Evolutionary conservation across 306 rosid species (phyloP).

Genomic region (Alnus glutinosa): DNA sequence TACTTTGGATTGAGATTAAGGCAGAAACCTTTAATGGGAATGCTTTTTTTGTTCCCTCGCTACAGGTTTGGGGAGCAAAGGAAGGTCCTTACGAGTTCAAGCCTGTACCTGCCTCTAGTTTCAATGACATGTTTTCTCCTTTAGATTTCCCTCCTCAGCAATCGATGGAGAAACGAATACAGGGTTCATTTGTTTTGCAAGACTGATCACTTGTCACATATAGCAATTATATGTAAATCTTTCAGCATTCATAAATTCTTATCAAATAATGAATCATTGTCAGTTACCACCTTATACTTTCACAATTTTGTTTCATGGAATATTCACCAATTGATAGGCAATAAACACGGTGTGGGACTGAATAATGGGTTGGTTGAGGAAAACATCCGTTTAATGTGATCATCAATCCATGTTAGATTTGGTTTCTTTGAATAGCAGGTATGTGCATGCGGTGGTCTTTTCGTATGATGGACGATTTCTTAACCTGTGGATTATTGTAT

Average conservation of each 20-base stretch:
- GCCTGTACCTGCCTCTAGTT: constrained; percentile 68
- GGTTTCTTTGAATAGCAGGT: not conserved
- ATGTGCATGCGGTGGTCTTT: not conserved
- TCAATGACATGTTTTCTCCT: constrained; percentile 59
- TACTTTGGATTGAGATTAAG: constrained; percentile 8
- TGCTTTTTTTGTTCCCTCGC: constrained; percentile 22
- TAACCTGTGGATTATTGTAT: not conserved
- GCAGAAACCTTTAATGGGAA: constrained; percentile 1
- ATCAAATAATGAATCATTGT: constrained; percentile 17
- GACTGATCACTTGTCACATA: constrained; percentile 40
- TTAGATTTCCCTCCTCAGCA: constrained; percentile 60
- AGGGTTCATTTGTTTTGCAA: constrained; percentile 84
- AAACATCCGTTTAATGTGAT: not conserved
- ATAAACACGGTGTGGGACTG: not conserved
- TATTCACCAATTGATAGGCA: not conserved
- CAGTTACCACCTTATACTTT: constrained; percentile 8
- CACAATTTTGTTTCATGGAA: constrained; percentile 6
- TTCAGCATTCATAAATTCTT: constrained; percentile 11
- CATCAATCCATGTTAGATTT: not conserved
- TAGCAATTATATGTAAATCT: constrained; percentile 35
- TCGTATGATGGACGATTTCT: not conserved
- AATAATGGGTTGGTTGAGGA: not conserved
- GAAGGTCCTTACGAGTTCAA: constrained; percentile 90
- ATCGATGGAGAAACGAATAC: constrained; percentile 73
- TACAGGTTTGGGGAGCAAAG: constrained; percentile 92